These are phyloP conservation scores for Escovopsis sp. DNA, from an alignment of 2,329 filamentous ascomycete species.

Conservation along the genomic window DNA sequence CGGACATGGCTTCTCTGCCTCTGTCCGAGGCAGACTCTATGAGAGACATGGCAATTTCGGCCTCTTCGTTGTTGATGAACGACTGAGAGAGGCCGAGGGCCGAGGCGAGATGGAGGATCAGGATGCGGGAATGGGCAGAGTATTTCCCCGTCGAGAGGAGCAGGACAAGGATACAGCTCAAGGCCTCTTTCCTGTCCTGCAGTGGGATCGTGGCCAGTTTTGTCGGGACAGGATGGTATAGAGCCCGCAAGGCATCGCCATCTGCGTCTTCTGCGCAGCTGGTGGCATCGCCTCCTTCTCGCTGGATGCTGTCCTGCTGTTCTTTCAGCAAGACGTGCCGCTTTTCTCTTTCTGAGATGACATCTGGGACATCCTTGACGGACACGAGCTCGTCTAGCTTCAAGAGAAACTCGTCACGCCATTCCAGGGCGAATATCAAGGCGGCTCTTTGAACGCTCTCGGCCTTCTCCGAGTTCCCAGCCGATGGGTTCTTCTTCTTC, in stretches of 20 bases:
- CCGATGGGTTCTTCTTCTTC: background rate
- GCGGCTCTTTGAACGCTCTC: constrained; percentile 34
- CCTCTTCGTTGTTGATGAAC: constrained; percentile 54
- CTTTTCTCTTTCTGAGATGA: constrained; percentile 30
- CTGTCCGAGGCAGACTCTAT: constrained; percentile 43
- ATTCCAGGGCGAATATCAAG: constrained; percentile 59
- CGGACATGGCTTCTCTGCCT: constrained; percentile 42
- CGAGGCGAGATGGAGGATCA: constrained; percentile 54
- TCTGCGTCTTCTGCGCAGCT: constrained; percentile 19
- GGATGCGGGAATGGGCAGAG: constrained; percentile 54
- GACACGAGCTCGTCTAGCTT: constrained; percentile 55
- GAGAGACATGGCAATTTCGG: constrained; percentile 59
- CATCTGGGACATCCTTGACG: constrained; percentile 31
- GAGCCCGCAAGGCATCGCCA: constrained; percentile 30
- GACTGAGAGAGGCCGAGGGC: constrained; percentile 48
- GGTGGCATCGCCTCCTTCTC: constrained; percentile 27
- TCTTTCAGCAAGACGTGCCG: constrained; percentile 21
- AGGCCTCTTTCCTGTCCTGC: constrained; percentile 44
- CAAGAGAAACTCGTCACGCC: constrained; percentile 56
- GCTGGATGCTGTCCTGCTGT: constrained; percentile 21
- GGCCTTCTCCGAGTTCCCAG: constrained; percentile 11
- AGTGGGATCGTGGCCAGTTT: constrained; percentile 41
- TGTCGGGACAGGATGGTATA: constrained; percentile 39
- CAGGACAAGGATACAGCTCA: constrained; percentile 57
- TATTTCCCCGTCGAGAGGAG: constrained; percentile 61